Base-by-base conservation (phyloP, 805 yeast species). In the Wickerhamiella sorbophila region DNA sequence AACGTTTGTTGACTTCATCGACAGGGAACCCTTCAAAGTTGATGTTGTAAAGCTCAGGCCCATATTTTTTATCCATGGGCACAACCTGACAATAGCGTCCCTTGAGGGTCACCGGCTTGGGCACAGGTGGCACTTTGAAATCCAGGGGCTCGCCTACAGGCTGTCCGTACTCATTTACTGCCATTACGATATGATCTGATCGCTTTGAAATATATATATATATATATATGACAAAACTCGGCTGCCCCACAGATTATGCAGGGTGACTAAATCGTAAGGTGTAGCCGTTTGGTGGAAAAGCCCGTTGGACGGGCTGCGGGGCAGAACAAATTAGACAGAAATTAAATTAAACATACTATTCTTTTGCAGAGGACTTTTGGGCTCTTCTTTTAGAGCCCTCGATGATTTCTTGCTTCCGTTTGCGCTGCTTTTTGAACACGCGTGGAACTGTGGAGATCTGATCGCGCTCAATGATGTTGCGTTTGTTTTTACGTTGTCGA, bases 401-500 rank as follows among this genome's bases (percentile, higher is more conserved):
- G 39, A 83, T 75, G 93, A 84, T 84, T 45, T 80, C 79, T 36
- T 65, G 62, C 47, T 66, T 71, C 58, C 71, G 75, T 52, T 65
- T 74, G 50, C 78, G 71, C 66, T 82, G 80, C 44, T 73, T 64
- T 15, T 49, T 48, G 22, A 49, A 46, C 6, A 41, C 52, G 38
- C 38, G 38, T 4, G 58, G 61, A 27, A 84, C 94, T 0, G 96
- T 87, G 52, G 91, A 79, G 52, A 87, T 87, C 43, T 74, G 74
- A 48, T 72, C 73, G 52, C 97, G 72, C 44, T 77, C 74, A 15
- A 72, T 48, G 3, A 49, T 48, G 33, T 44, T 40, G 29, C 37
- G 48, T n/a, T 46, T 43, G 16, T 42, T 39, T 21, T 40, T 29
- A 6, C 39, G 22, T 22, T 37, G 38, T 2, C 29, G 29, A 17